A percentile compares a stretch with the other conserved stretches of the same genome.
Evolutionary conservation across 106 monocot genomes (phyloP).

Genomic region (Apostasia shenzhenica): DNA sequence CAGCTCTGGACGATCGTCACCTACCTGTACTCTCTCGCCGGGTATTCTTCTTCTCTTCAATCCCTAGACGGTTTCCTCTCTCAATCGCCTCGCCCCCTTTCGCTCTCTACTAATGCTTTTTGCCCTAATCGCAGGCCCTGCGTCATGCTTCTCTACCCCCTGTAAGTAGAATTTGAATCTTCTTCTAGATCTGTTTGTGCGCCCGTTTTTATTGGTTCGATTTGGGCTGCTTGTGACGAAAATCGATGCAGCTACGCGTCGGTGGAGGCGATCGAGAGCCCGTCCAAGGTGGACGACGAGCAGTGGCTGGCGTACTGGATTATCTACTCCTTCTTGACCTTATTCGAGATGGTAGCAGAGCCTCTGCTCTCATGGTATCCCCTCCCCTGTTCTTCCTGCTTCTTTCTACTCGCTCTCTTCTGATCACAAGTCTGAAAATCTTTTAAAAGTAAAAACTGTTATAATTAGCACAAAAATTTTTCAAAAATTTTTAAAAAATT

Average conservation of each 20-base stretch:
- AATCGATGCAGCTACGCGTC: conserved; percentile 38
- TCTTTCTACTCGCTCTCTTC: background rate
- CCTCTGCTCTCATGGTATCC: conserved; percentile 43
- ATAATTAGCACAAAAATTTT: too few relatives aligned
- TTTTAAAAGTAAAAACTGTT: too few relatives aligned
- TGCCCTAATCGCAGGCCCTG: conserved; percentile 20
- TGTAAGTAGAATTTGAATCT: conserved; percentile 19
- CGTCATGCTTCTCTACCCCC: conserved; percentile 41
- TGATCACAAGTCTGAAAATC: too few relatives aligned
- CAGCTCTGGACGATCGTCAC: conserved; percentile 23
- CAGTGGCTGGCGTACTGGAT: conserved; percentile 78
- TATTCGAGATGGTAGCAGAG: conserved; percentile 38
- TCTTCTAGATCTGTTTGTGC: too few relatives aligned
- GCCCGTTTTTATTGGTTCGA: background rate
- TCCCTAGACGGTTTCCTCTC: background rate
- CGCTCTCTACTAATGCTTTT: background rate
- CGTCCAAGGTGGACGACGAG: conserved; percentile 48
- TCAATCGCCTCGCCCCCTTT: background rate
- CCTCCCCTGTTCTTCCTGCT: background rate
- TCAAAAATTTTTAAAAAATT: too few relatives aligned
- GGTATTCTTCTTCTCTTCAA: conserved; percentile 4
- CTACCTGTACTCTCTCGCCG: conserved; percentile 18
- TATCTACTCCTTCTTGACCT: conserved; percentile 55
- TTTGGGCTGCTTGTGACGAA: background rate
- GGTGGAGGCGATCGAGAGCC: conserved; percentile 45